These are phyloP conservation scores for Casaregolazyma suthepensis DNA, from an alignment of 1,139 yeast species.

Conservation along the genomic window DNA sequence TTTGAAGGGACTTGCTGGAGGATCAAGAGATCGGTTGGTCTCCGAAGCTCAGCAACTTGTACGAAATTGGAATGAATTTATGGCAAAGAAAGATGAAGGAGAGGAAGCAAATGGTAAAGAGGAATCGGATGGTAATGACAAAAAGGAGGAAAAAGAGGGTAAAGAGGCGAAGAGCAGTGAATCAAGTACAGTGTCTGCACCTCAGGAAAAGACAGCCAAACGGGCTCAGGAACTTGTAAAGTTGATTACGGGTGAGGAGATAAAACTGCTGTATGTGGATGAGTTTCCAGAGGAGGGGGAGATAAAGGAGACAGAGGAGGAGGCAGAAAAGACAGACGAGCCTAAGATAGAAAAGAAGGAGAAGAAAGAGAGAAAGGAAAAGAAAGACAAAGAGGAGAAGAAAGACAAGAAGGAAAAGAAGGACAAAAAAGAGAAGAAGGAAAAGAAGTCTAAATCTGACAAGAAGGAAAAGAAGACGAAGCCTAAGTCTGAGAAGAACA, in stretches of 20 bases:
- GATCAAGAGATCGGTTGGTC: constrained; percentile 54
- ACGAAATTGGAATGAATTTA: constrained; percentile 51
- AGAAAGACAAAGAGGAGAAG: constrained; percentile 12
- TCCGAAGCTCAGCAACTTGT: constrained; percentile 47
- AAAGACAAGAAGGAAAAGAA: constrained; percentile 13
- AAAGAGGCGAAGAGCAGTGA: constrained; percentile 32
- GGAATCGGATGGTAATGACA: constrained; percentile 15
- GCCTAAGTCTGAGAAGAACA: constrained; percentile 26
- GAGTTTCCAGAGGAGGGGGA: constrained; percentile 12
- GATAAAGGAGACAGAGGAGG: constrained; percentile 4
- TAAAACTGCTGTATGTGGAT: constrained; percentile 27
- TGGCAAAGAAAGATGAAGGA: constrained; percentile 23
- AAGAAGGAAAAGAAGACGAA: constrained; percentile 30
- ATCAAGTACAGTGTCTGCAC: constrained; percentile 28
- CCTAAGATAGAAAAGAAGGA: constrained; percentile 28
- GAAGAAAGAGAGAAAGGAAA: constrained; percentile 19
- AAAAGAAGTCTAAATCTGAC: constrained; percentile 28
- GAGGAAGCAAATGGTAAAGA: constrained; percentile 8
- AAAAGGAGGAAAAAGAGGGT: constrained; percentile 10
- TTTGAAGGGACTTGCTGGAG: constrained; percentile 68
- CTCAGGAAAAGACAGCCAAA: constrained; percentile 21
- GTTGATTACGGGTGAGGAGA: constrained; percentile 23
- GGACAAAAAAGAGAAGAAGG: constrained; percentile 21
- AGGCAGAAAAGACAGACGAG: constrained; percentile 33
- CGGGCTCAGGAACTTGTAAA: constrained; percentile 28